phyloP scores from a whole-genome alignment of 768 basidiomycete genomes.

The Dentipellis fragilis region DNA sequence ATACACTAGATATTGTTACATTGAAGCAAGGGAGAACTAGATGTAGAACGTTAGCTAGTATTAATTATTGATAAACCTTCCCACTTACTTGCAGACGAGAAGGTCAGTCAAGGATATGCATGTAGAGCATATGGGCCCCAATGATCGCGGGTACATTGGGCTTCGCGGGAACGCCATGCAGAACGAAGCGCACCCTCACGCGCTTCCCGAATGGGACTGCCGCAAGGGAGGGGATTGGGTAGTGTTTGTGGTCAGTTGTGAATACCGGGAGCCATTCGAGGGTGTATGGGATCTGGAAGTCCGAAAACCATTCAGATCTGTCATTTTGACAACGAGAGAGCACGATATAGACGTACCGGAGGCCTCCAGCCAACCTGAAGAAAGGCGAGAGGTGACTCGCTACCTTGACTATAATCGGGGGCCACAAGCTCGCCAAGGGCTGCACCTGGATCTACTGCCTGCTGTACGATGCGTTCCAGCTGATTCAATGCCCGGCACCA shows the following conservation, averaged over 20 bases:
- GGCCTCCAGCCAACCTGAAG: background rate
- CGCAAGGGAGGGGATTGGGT: background rate
- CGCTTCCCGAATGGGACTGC: background rate
- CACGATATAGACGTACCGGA: background rate
- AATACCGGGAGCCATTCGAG: background rate
- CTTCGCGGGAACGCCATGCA: background rate
- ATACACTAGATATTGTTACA: too few species aligned
- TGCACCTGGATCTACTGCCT: background rate
- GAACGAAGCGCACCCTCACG: background rate
- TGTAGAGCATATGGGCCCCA: too few species aligned
- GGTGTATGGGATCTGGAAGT: background rate
- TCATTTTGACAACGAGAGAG: background rate
- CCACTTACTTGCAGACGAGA: too few species aligned
- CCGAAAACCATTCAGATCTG: too few species aligned
- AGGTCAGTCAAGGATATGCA: too few species aligned
- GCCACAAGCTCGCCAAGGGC: background rate
- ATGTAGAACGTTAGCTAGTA: too few species aligned
- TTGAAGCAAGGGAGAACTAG: too few species aligned
- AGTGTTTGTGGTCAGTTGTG: background rate
- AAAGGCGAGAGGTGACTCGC: background rate
- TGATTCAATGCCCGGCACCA: background rate
- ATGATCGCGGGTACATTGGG: too few species aligned
- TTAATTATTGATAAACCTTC: too few species aligned
- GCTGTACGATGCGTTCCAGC: background rate
- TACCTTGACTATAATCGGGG: background rate